phyloP scores from a whole-genome alignment of 1,139 yeast genomes.

The Kodamaea suecica region DNA sequence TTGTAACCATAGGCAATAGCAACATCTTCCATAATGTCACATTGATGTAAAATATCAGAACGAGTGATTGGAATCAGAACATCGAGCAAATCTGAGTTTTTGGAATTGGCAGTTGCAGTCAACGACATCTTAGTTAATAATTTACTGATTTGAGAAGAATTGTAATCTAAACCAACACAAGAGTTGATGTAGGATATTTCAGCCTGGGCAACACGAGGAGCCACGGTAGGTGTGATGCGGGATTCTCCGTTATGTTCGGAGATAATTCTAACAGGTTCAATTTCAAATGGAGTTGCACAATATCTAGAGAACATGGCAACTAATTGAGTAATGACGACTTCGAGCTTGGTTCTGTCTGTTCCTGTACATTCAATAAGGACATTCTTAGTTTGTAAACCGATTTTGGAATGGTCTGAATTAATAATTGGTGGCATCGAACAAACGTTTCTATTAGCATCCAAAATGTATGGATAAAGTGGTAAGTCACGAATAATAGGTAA shows the following conservation, averaged over 20 bases:
- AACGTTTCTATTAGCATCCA: conserved; percentile 73
- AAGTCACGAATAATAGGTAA: conserved; percentile 85
- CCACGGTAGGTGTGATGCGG: conserved; percentile 71
- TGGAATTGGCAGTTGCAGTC: conserved; percentile 52
- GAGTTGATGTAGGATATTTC: conserved; percentile 88
- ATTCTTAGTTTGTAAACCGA: conserved; percentile 77
- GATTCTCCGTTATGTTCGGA: conserved; percentile 81
- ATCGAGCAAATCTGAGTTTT: conserved; percentile 53
- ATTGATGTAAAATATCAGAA: conserved; percentile 93
- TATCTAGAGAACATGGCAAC: conserved; percentile 96
- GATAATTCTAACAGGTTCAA: conserved; percentile 85
- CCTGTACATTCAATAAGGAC: conserved; percentile 94
- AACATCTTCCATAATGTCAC: conserved; percentile 98
- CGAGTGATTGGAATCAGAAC: conserved; percentile 89
- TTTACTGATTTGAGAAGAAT: conserved; percentile 63
- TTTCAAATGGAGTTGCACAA: conserved; percentile 69
- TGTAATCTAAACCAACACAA: conserved; percentile 75
- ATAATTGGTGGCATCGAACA: conserved; percentile 97
- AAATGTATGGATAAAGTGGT: conserved; percentile 87
- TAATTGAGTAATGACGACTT: conserved; percentile 83
- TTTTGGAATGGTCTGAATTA: conserved; percentile 88
- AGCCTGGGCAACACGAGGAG: conserved; percentile 66
- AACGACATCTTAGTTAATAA: conserved; percentile 82
- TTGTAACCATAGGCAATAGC: conserved; percentile 96
- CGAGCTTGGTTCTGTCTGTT: conserved; percentile 90